Conservation (phyloP, 2,329 filamentous ascomycete species). For the Polytolypa hystricis region DNA sequence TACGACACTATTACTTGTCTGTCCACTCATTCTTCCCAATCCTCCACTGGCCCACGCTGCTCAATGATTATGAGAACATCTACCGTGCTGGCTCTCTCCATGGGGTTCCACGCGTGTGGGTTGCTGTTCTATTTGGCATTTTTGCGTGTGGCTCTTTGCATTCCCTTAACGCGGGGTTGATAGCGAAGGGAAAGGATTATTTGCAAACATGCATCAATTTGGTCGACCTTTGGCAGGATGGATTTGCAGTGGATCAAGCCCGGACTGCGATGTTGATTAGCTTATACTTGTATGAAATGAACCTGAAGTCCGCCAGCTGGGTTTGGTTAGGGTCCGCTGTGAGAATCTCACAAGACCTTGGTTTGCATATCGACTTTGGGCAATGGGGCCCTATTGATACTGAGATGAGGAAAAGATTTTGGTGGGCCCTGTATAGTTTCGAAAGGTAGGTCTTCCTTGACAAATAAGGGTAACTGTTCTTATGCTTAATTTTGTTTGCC, state of each 20-base stretch:
- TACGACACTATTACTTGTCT: slow-evolving; percentile 64
- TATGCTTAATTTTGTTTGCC: slow-evolving; percentile 14
- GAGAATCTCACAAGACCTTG: slow-evolving; percentile 70
- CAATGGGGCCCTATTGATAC: slow-evolving; percentile 64
- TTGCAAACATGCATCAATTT: slow-evolving; percentile 59
- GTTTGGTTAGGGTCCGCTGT: slow-evolving; percentile 74
- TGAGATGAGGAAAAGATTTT: slow-evolving; percentile 77
- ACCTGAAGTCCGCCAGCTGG: slow-evolving; percentile 75
- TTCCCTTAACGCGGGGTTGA: slow-evolving; percentile 45
- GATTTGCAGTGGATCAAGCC: slow-evolving; percentile 64
- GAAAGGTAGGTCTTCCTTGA: slow-evolving; percentile 51
- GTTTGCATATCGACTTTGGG: slow-evolving; percentile 64
- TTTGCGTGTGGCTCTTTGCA: slow-evolving; percentile 75
- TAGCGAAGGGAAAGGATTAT: slow-evolving; percentile 51
- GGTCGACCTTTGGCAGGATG: slow-evolving; percentile 72
- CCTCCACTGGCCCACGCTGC: slow-evolving; percentile 77
- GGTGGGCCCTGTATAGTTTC: slow-evolving; percentile 89
- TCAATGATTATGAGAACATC: slow-evolving; percentile 61
- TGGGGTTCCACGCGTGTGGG: slow-evolving; percentile 56
- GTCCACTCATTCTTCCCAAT: slow-evolving; percentile 75
- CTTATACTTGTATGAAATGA: slow-evolving; percentile 74
- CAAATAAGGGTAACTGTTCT: slow-evolving; percentile 3
- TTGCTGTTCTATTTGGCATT: slow-evolving; percentile 70
- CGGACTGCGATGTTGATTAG: slow-evolving; percentile 61
- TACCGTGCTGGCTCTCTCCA: slow-evolving; percentile 56